A percentile compares a stretch with the other conserved stretches of the same genome.
Conservation (phyloP, 2,329 filamentous ascomycete species). For the Neofusicoccum ribis region DNA sequence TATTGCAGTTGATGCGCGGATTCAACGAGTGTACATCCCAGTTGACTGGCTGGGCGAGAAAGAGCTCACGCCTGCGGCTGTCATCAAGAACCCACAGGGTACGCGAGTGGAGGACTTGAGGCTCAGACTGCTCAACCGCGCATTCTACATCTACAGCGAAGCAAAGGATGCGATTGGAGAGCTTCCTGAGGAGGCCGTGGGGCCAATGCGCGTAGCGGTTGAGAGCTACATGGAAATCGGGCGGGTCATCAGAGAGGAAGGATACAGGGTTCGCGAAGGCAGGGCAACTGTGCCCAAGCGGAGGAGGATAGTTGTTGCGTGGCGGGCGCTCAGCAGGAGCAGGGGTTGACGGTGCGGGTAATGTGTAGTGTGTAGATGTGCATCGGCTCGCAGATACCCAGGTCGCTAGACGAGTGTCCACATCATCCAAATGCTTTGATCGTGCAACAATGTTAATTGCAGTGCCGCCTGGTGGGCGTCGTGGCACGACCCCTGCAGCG, state of each 20-base stretch:
- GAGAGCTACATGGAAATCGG: conserved; percentile 79
- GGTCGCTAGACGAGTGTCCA: not conserved
- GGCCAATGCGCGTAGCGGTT: conserved; percentile 67
- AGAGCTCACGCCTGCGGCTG: conserved; percentile 54
- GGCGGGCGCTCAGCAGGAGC: conserved; percentile 50
- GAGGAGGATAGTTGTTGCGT: conserved; percentile 58
- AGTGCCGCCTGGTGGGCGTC: not conserved
- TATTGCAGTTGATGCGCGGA: conserved; percentile 65
- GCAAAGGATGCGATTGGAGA: conserved; percentile 60
- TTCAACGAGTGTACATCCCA: conserved; percentile 69
- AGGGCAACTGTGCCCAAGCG: conserved; percentile 49
- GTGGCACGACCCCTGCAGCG: not conserved
- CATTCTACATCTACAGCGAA: conserved; percentile 60
- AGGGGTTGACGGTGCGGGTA: not conserved
- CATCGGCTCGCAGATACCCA: conserved; percentile 12
- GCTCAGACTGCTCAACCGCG: conserved; percentile 57
- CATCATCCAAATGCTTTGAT: not conserved
- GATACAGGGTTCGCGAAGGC: conserved; percentile 30
- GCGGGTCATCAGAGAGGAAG: conserved; percentile 53
- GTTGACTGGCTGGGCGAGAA: conserved; percentile 62
- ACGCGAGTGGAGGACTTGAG: conserved; percentile 53
- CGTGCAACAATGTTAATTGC: not conserved
- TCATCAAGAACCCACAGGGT: conserved; percentile 54
- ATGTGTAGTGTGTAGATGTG: conserved; percentile 4
- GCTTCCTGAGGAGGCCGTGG: conserved; percentile 61